Conservation (phyloP, 148 eudicot species). For the Oxyria digyna region DNA sequence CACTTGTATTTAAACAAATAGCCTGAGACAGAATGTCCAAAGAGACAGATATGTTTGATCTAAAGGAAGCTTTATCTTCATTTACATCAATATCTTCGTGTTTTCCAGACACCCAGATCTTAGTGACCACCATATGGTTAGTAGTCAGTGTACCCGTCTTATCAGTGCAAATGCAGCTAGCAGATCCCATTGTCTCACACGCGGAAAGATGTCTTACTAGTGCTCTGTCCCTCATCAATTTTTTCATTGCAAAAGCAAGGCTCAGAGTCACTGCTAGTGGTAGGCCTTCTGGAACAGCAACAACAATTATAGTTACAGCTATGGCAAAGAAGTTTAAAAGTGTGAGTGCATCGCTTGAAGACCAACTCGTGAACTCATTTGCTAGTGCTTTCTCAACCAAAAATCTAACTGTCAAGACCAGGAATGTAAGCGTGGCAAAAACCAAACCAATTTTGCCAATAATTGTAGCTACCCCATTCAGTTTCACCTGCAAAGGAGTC, state of each 20-base stretch:
- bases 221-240: slow-evolving; percentile 72
- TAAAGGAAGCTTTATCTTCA: slow-evolving; percentile 14
- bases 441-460: slow-evolving; percentile 85
- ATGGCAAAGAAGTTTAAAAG: slow-evolving; percentile 77
- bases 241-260: slow-evolving; percentile 95
- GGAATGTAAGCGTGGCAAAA: slow-evolving; percentile 72
- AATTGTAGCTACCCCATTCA: slow-evolving; percentile 93
- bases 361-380: slow-evolving; percentile 49
- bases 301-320: slow-evolving; percentile 87
- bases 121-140: slow-evolving; percentile 78
- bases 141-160: slow-evolving; percentile 97
- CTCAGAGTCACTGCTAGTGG: slow-evolving; percentile 95
- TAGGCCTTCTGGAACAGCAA: slow-evolving; percentile 95
- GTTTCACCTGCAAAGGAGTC: slow-evolving; percentile 91
- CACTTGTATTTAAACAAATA: slow-evolving; percentile 63
- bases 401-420: slow-evolving; percentile 52
- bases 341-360: slow-evolving; percentile 55
- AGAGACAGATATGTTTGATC: slow-evolving; percentile 19
- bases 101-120: slow-evolving; percentile 55
- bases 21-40: slow-evolving; percentile 39
- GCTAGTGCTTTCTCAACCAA: slow-evolving; percentile 35
- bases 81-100: slow-evolving; percentile 26
- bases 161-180: slow-evolving; percentile 77
- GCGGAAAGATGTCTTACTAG: slow-evolving; percentile 87
- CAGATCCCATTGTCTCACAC: slow-evolving; percentile 97